Base-by-base conservation (phyloP, 2,329 filamentous ascomycete species). In the Helotiales sp. region DNA sequence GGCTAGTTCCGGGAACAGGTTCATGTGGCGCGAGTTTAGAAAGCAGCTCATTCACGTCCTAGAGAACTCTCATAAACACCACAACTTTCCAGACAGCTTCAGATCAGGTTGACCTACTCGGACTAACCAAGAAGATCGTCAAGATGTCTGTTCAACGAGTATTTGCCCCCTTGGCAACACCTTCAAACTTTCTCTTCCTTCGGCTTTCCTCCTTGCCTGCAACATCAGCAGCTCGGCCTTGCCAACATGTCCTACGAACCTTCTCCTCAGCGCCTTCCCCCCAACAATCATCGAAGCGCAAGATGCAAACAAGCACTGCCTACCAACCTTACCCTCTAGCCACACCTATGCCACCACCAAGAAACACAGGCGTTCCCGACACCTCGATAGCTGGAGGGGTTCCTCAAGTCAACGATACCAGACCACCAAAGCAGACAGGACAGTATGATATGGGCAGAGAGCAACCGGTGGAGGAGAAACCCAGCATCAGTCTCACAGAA, bases 241-340 rank as follows among this genome's bases (percentile, higher is more conserved):
- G 75, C 60, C 67, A 72, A 57, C 73, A 75, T 54, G 67, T 71
- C 12, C 64, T 75, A 51, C 76, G 79, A 49, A 70, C 71, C 30
- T 81, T 82, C 70, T 80, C 79, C 15, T 80, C 78, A 6, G 70
- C 72, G 22, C 73, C 73, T 52, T 71, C 71, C 24, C 58, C 70
- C 13, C 70, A 74, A 24, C 74, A 76, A 27, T 81, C 79, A n/a
- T 80, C 79, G 9, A 83, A 82, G 67, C 77, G 84, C 51, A 81
- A 82, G 61, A 80, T 89, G 70, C 85, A 87, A 70, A 88, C 86
- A 12, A 83, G 83, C 30, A 86, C 84, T 17, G 83, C 83, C 48
- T 86, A 87, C 66, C 82, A 81, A 57, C 84, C 86, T 19, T 80
- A 84, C 58, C 77, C 78, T 1, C 72, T 89, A n/a, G 76, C 80